Conservation (phyloP, 140 eudicot genomes). For the Erigeron philadelphicus region DNA sequence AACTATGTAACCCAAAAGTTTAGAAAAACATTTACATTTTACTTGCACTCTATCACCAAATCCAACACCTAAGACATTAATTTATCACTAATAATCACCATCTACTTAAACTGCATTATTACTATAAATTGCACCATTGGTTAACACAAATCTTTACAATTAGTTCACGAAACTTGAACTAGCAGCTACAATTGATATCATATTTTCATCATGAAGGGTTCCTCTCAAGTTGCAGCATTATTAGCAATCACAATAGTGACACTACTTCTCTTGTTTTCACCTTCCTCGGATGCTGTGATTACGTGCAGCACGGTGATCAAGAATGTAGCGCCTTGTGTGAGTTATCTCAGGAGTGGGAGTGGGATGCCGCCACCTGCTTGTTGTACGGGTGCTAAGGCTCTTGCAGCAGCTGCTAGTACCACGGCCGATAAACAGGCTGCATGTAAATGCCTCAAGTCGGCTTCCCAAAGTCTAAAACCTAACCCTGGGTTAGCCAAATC, state of each 20-base stretch:
- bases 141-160: slow-evolving; percentile 8
- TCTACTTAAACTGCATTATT: slow-evolving; percentile 4
- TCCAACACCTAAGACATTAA: slow-evolving; percentile 16
- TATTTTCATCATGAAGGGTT: slow-evolving; percentile 33
- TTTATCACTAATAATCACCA: slow-evolving; percentile 13
- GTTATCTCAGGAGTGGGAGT: slow-evolving; percentile 50
- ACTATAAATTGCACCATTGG: slow-evolving; percentile 27
- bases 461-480: slow-evolving; percentile 31
- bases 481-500: slow-evolving; percentile 44
- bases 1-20: slow-evolving; percentile 23
- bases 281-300: slow-evolving; percentile 37
- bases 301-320: slow-evolving; percentile 42
- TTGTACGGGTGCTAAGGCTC: slow-evolving; percentile 57
- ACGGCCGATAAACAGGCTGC: slow-evolving; percentile 57
- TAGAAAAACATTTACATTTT: slow-evolving; percentile 24
- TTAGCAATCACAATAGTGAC: slow-evolving; percentile 9
- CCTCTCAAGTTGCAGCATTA: slow-evolving; percentile 10
- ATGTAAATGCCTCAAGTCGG: slow-evolving; percentile 53
- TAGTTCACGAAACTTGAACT: neutral
- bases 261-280: slow-evolving; percentile 27
- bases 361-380: slow-evolving; percentile 60
- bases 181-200: neutral
- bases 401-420: slow-evolving; percentile 41
- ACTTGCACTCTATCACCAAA: slow-evolving; percentile 60
- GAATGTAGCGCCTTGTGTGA: slow-evolving; percentile 45